Evolutionary conservation across 1,139 yeast genomes (phyloP).

Genomic region (Lodderomyces margitis): DNA sequence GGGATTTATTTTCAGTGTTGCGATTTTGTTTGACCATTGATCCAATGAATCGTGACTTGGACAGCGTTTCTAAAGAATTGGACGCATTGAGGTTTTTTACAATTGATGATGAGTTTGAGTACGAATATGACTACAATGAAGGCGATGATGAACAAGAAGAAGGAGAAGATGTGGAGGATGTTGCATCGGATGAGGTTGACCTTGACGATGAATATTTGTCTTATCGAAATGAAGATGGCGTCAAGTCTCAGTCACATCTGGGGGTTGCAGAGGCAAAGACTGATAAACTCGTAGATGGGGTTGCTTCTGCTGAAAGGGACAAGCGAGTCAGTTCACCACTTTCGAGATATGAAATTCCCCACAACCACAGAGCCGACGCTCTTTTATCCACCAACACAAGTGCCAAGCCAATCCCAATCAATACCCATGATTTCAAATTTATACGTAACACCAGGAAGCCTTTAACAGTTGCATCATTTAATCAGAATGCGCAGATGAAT

Average conservation of each 20-base stretch:
- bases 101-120: conserved; percentile 73
- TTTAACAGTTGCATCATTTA: conserved; percentile 56
- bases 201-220: conserved; percentile 6
- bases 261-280: conserved; percentile 1
- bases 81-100: conserved; percentile 66
- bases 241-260: conserved; percentile 1
- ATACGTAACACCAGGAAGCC: conserved; percentile 57
- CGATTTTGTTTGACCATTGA: conserved; percentile 79
- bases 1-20: conserved; percentile 79
- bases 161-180: conserved; percentile 14
- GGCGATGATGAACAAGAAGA: conserved; percentile 21
- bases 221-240: conserved; percentile 1
- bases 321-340: conserved; percentile 8
- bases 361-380: conserved; percentile 48
- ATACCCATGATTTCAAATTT: conserved; percentile 30
- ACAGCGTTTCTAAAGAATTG: conserved; percentile 59
- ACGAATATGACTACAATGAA: conserved; percentile 44
- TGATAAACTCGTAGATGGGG: neutral
- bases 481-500: conserved; percentile 33
- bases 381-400: conserved; percentile 39
- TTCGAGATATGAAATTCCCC: conserved; percentile 25
- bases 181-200: conserved; percentile 18
- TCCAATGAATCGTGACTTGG: conserved; percentile 78
- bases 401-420: conserved; percentile 46
- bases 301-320: neutral